These are phyloP conservation scores for Telopea speciosissima DNA, from an alignment of 177 flowering plant species.

Conservation along the genomic window DNA sequence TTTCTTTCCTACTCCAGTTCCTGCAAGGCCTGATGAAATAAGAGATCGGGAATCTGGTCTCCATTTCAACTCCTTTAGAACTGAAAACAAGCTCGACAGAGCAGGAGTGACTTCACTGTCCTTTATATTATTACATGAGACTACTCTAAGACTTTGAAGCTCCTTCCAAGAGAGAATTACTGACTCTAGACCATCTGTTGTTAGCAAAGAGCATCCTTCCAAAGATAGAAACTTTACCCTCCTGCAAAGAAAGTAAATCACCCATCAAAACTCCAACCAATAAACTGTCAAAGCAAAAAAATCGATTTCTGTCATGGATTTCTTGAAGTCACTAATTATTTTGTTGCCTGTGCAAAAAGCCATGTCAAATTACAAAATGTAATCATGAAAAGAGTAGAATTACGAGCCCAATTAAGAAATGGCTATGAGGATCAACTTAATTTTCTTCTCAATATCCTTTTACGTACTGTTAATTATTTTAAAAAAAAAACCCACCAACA, in stretches of 20 bases:
- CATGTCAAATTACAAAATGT: not conserved
- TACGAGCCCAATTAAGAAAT: not conserved
- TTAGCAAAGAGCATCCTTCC: slow-evolving; percentile 85
- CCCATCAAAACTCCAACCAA: slow-evolving; percentile 1
- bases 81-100: slow-evolving; percentile 59
- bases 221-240: slow-evolving; percentile 60
- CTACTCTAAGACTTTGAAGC: slow-evolving; percentile 69
- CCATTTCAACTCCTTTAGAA: slow-evolving; percentile 86
- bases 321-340: not conserved
- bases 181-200: slow-evolving; percentile 71
- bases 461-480: not conserved
- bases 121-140: slow-evolving; percentile 77
- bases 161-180: slow-evolving; percentile 71
- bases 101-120: slow-evolving; percentile 70
- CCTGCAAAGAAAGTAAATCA: slow-evolving; percentile 34
- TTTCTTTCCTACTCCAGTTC: slow-evolving; percentile 68
- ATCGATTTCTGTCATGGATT: not conserved
- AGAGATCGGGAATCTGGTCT: slow-evolving; percentile 76
- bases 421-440: not conserved
- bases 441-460: not conserved
- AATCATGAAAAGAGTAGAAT: not conserved
- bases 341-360: not conserved
- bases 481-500: no score
- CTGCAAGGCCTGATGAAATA: slow-evolving; percentile 56
- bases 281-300: not conserved